phyloP scores from a whole-genome alignment of 768 basidiomycete genomes.

The Tulasnella sp. region DNA sequence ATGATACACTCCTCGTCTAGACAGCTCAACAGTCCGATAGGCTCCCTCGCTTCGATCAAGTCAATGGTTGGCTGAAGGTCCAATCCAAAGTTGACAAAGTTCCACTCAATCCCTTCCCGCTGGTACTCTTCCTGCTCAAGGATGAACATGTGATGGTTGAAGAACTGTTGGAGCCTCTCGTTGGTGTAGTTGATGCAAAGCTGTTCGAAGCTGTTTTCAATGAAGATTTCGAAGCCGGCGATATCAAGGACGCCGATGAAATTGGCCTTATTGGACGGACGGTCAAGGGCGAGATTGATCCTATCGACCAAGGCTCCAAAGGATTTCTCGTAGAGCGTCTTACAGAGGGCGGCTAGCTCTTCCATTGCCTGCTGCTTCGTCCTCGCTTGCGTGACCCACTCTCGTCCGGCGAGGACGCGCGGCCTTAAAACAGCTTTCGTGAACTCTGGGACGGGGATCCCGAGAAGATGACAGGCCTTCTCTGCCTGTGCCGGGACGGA shows the following conservation, averaged over 20 bases:
- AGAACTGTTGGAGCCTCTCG: conserved; percentile 95
- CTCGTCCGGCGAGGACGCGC: conserved; percentile 83
- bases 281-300: conserved; percentile 87
- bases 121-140: conserved; percentile 98
- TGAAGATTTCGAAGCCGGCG: conserved; percentile 90
- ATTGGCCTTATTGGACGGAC: conserved; percentile 80
- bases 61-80: conserved; percentile 98
- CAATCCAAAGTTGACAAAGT: conserved; percentile 94
- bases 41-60: conserved; percentile 73
- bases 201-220: conserved; percentile 88
- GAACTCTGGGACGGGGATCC: conserved; percentile 78
- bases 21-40: conserved; percentile 83
- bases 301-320: conserved; percentile 90
- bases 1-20: conserved; percentile 99
- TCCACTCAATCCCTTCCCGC: conserved; percentile 93
- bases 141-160: conserved; percentile 99
- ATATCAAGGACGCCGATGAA: conserved; percentile 99
- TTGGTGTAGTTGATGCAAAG: conserved; percentile 98
- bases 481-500: conserved; percentile 41
- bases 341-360: conserved; percentile 82
- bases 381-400: conserved; percentile 92
- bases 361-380: conserved; percentile 86
- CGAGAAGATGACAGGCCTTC: conserved; percentile 77
- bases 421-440: conserved; percentile 80
- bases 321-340: conserved; percentile 94